phyloP scores from a whole-genome alignment of 2,329 filamentous ascomycete genomes.

The Pseudogymnoascus sp. region DNA sequence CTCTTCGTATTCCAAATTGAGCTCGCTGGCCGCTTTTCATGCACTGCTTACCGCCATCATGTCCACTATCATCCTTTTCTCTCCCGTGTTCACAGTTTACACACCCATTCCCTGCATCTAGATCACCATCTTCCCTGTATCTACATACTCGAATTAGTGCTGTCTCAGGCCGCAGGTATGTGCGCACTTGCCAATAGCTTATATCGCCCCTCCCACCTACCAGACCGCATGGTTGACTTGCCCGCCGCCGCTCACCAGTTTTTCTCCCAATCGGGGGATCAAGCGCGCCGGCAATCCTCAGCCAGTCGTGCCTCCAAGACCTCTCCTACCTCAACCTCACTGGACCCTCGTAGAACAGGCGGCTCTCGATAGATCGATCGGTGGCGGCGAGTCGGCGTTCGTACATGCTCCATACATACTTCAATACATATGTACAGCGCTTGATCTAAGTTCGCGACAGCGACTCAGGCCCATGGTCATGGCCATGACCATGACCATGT shows the following conservation, averaged over 20 bases:
- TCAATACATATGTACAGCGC: background rate
- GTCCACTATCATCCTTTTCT: background rate
- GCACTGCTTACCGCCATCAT: background rate
- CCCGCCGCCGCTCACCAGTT: background rate
- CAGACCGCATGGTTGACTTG: background rate
- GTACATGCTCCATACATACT: background rate
- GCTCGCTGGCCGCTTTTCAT: background rate
- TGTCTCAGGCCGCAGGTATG: background rate
- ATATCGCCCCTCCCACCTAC: background rate
- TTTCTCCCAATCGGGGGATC: background rate
- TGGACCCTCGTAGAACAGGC: background rate
- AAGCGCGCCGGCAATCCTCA: background rate
- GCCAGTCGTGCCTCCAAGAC: background rate
- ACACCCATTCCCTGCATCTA: background rate
- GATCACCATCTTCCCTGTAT: background rate
- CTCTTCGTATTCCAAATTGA: slow-evolving; percentile 1
- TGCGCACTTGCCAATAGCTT: background rate
- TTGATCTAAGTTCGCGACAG: background rate
- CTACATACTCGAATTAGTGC: background rate
- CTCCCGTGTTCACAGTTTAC: background rate
- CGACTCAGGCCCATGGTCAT: background rate
- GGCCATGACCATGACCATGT: background rate
- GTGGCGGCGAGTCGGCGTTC: background rate
- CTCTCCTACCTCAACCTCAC: background rate
- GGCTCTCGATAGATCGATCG: slow-evolving; percentile 4